Conservation (phyloP, 345 rosid genomes). For the Raphanus raphanistrum region DNA sequence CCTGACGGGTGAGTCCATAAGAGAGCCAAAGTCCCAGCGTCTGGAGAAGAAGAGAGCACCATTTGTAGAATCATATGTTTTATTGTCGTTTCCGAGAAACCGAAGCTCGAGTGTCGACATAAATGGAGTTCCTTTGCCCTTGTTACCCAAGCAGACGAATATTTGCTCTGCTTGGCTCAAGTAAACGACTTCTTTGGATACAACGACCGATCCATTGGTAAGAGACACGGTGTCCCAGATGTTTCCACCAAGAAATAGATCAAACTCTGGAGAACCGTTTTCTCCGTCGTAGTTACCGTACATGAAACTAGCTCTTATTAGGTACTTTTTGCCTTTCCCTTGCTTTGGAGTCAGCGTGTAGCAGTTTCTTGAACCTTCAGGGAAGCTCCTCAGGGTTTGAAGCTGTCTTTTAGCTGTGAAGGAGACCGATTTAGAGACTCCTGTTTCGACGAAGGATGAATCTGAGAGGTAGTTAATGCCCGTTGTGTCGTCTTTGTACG, state of each 20-base stretch:
- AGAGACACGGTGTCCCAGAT: neutral
- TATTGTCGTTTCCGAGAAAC: constrained; percentile 24
- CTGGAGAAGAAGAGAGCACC: constrained; percentile 37
- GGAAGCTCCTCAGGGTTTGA: constrained; percentile 32
- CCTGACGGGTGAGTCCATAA: constrained; percentile 25
- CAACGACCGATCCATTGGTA: neutral
- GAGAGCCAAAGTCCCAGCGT: constrained; percentile 34
- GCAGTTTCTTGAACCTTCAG: constrained; percentile 46
- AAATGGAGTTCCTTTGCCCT: constrained; percentile 45
- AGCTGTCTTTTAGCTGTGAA: neutral
- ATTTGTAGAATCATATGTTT: constrained; percentile 20
- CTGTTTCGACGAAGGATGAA: constrained; percentile 35
- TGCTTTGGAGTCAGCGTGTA: constrained; percentile 36
- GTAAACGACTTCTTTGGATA: constrained; percentile 41
- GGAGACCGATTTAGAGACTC: constrained; percentile 19
- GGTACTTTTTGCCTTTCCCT: constrained; percentile 36
- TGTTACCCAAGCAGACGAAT: constrained; percentile 45
- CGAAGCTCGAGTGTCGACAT: constrained; percentile 52
- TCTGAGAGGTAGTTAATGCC: constrained; percentile 46
- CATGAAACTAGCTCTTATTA: constrained; percentile 43
- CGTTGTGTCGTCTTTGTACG: constrained; percentile 35
- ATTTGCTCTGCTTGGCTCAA: constrained; percentile 10
- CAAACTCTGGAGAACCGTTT: constrained; percentile 31
- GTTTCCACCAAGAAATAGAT: constrained; percentile 37
- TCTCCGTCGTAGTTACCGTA: constrained; percentile 45